Percentiles rank a stretch among this genome's conserved stretches.
Conservation (phyloP, 345 rosid species). For the Dimocarpus longan region DNA sequence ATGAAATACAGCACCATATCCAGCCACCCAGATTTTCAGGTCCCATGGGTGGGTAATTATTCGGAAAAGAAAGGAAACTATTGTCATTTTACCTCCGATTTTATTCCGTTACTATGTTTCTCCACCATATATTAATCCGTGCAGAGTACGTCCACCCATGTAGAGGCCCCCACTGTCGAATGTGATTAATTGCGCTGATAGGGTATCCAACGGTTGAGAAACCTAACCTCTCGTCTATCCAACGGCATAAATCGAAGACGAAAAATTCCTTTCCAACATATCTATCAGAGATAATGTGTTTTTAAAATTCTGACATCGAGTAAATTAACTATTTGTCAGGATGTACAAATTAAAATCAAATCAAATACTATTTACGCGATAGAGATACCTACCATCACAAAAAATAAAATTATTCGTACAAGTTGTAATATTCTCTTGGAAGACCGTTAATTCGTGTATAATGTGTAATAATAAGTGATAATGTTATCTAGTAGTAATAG, state of each 20-base stretch:
- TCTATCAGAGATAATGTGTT: too few species aligned
- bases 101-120: conserved; percentile 3
- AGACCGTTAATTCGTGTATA: too few species aligned
- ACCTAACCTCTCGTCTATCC: background rate
- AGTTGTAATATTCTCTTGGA: too few species aligned
- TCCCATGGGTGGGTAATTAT: background rate
- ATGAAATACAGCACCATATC: conserved; percentile 11
- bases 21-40: conserved; percentile 1
- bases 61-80: background rate
- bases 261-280: background rate
- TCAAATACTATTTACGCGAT: too few species aligned
- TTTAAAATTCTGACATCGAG: too few species aligned
- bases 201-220: background rate
- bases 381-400: too few species aligned
- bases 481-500: background rate
- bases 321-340: too few species aligned
- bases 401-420: too few species aligned
- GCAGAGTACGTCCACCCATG: background rate
- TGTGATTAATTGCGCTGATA: too few species aligned
- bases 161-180: background rate
- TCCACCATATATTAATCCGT: background rate
- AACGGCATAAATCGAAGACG: background rate
- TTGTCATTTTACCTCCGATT: conserved; percentile 13
- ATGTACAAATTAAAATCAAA: too few species aligned
- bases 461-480: background rate